A percentile compares a stretch with the other conserved stretches of the same genome.
Conservation (phyloP, 2,329 filamentous ascomycete species). For the Myriosclerotinia duriaeana region DNA sequence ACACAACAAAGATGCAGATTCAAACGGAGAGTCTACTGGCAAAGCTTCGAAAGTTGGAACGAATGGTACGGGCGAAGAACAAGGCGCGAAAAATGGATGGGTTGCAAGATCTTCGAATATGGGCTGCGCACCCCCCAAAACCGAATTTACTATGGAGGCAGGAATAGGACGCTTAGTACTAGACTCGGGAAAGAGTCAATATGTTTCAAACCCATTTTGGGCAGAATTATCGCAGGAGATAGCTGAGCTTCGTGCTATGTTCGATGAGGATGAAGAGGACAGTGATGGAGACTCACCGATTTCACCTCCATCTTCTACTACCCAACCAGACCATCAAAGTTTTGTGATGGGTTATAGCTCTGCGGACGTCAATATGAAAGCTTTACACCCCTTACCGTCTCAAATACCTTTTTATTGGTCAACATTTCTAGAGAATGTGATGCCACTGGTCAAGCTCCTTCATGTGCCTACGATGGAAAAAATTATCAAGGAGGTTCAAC, state of each 20-base stretch:
- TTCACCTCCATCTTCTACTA: conserved; percentile 48
- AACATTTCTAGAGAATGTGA: conserved; percentile 70
- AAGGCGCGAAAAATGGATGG: conserved; percentile 34
- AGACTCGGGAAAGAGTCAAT: conserved; percentile 66
- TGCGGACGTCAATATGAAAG: conserved; percentile 63
- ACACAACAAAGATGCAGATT: conserved; percentile 30
- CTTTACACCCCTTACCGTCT: conserved; percentile 63
- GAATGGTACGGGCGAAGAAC: conserved; percentile 37
- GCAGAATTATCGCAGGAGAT: conserved; percentile 62
- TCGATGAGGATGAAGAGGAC: conserved; percentile 36
- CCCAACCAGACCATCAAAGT: conserved; percentile 65
- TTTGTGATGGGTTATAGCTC: conserved; percentile 75
- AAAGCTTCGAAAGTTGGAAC: conserved; percentile 30
- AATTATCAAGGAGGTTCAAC: conserved; percentile 59
- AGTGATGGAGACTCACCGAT: conserved; percentile 36
- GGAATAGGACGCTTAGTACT: conserved; percentile 65
- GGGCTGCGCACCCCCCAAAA: conserved; percentile 35
- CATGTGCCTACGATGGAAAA: conserved; percentile 67
- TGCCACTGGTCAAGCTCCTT: conserved; percentile 69
- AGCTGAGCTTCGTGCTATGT: conserved; percentile 39
- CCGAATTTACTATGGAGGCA: conserved; percentile 43
- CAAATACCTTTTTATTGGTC: conserved; percentile 69
- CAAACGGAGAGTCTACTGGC: conserved; percentile 12
- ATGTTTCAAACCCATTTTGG: conserved; percentile 77
- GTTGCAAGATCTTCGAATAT: conserved; percentile 32